These are phyloP conservation scores for Arthrobotrys megalospora DNA, from an alignment of 2,329 filamentous ascomycete species.

Conservation along the genomic window DNA sequence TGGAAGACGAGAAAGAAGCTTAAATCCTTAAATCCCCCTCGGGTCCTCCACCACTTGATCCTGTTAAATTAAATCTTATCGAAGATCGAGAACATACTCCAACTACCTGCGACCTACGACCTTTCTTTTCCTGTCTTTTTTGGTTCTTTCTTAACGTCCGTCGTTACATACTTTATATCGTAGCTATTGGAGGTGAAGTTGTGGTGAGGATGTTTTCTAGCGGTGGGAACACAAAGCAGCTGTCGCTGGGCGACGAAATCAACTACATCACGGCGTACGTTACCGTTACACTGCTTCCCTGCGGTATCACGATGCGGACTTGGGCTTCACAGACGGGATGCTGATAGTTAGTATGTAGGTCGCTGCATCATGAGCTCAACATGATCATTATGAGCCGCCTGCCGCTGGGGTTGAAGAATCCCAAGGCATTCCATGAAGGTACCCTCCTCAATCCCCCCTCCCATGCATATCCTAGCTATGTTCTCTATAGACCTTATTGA, in stretches of 20 bases:
- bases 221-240: slow-evolving; percentile 27
- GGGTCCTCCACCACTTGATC: slow-evolving; percentile 1
- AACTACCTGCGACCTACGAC: slow-evolving; percentile 3
- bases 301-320: not conserved
- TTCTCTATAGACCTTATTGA: slow-evolving; percentile 1
- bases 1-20: slow-evolving; percentile 4
- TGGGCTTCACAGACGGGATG: not conserved
- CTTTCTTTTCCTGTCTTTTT: slow-evolving; percentile 1
- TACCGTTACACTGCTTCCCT: slow-evolving; percentile 14
- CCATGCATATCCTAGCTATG: not conserved
- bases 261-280: slow-evolving; percentile 60
- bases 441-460: not conserved
- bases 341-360: slow-evolving; percentile 14
- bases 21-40: slow-evolving; percentile 47
- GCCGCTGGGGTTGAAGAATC: slow-evolving; percentile 58
- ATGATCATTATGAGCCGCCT: slow-evolving; percentile 61
- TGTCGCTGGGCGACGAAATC: slow-evolving; percentile 55
- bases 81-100: not conserved
- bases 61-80: not conserved
- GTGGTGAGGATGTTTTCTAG: slow-evolving; percentile 34
- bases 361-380: slow-evolving; percentile 58
- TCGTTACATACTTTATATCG: not conserved
- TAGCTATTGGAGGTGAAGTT: slow-evolving; percentile 1
- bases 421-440: slow-evolving; percentile 59
- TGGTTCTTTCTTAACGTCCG: not conserved